Base-by-base conservation (phyloP, 2,329 filamentous ascomycete species). In the Ascochyta clinopodiicola region DNA sequence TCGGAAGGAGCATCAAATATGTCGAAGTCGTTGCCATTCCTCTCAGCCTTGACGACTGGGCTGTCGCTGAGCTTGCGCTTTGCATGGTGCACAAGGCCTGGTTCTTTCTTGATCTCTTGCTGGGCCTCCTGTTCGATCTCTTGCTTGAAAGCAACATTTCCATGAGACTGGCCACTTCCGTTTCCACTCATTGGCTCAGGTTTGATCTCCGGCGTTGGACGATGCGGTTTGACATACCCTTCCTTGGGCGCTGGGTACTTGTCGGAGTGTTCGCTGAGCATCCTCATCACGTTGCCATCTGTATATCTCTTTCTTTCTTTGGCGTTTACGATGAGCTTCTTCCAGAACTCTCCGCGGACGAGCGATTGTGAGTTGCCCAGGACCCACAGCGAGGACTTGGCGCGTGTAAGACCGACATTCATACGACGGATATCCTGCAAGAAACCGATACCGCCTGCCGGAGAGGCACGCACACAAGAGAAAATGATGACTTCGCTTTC, bases 401-500 rank as follows among this genome's bases (percentile, higher is more conserved):
- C 96, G 81, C 95, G 89, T 21, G 95, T 99, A 57, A 99, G 82
- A 79, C 95, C 95, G 69, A 99, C 95, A 76, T 99, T 99, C 96
- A 99, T 98, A 82, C 95, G 94, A 56, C 95, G 88, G 71, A 99
- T 96, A 74, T 99, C 95, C 50, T 91, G 90, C 84, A 99, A 89
- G 86, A 99, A 99, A 82, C 95, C 95, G 70, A 99, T 96, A 68
- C 94, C 92, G n/a, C 90, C 90, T 7, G 89, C 90, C n/a, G 91
- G 86, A 27, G 90, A 94, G 21, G 95, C 94, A 79, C 95, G 88
- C 58, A 99, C 95, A 75, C 96, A 99, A 36, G 95, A 98, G 80
- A 99, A 99, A 61, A 99, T 98, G 75, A 99, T 98, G 60, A 99
- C 89, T 72, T 99, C 95, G 69, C 92, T 95, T 77, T 99, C 95